Evolutionary conservation across 805 yeast genomes (phyloP).

Genomic region (Nakazawaea sp.): DNA sequence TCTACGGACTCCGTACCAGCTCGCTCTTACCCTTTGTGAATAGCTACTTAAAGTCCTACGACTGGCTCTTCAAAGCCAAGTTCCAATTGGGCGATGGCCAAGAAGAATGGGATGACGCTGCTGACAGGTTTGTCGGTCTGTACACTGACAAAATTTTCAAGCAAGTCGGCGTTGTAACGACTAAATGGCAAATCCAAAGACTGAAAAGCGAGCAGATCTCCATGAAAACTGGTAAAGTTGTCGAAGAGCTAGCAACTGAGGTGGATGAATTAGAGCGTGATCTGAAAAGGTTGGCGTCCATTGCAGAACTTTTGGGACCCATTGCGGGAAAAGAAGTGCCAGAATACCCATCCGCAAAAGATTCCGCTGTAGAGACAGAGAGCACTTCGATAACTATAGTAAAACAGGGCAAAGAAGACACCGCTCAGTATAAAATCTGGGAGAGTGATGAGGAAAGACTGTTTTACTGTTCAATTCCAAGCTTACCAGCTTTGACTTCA

Average conservation of each 20-base stretch:
- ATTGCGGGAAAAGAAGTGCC: neutral
- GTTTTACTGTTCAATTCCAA: neutral
- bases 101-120: too few species aligned
- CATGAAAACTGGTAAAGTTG: slow-evolving; percentile 6
- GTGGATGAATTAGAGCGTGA: neutral
- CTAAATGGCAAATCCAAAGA: too few species aligned
- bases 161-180: too few species aligned
- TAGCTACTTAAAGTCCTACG: slow-evolving; percentile 34
- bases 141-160: too few species aligned
- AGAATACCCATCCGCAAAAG: neutral
- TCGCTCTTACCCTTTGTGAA: slow-evolving; percentile 9
- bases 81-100: too few species aligned
- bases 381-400: neutral
- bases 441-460: neutral
- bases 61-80: too few species aligned
- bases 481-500: too few species aligned
- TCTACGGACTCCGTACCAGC: neutral
- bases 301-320: neutral
- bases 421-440: neutral
- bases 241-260: slow-evolving; percentile 9
- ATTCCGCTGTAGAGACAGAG: neutral
- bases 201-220: too few species aligned
- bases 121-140: too few species aligned
- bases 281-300: neutral
- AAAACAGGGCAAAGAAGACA: neutral